A percentile compares a stretch with the other conserved stretches of the same genome.
Conservation (phyloP, 2,329 filamentous ascomycete species). For the Sporothrix inflata region DNA sequence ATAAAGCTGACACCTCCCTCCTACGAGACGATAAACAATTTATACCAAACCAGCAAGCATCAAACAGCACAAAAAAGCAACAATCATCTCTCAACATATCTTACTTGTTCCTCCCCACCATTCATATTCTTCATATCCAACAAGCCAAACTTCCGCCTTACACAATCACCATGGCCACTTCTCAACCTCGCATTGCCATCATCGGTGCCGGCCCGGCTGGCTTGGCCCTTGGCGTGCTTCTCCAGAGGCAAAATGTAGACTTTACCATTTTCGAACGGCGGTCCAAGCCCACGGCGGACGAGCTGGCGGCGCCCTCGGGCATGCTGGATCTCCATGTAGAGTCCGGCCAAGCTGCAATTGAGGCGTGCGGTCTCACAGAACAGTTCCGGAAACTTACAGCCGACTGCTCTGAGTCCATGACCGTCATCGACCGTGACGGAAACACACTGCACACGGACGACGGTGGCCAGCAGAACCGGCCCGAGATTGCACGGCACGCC, state of each 20-base stretch:
- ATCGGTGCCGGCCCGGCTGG: slow-evolving; percentile 52
- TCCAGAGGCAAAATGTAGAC: slow-evolving; percentile 45
- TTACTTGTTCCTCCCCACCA: neutral
- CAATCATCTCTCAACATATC: neutral
- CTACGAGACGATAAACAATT: neutral
- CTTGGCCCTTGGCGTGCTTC: slow-evolving; percentile 51
- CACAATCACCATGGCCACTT: neutral
- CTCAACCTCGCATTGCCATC: slow-evolving; percentile 45
- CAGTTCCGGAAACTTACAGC: neutral
- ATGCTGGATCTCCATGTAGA: slow-evolving; percentile 54
- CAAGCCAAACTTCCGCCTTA: neutral
- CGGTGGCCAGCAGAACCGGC: neutral
- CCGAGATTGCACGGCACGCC: slow-evolving; percentile 4
- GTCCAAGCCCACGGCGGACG: slow-evolving; percentile 36
- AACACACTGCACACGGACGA: neutral
- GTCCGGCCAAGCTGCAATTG: slow-evolving; percentile 50
- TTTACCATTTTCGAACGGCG: slow-evolving; percentile 45
- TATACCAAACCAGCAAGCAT: neutral
- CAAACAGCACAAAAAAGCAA: neutral
- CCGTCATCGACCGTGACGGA: neutral
- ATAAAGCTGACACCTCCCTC: neutral
- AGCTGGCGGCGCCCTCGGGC: slow-evolving; percentile 42
- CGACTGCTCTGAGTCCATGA: slow-evolving; percentile 1
- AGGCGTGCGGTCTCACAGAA: neutral
- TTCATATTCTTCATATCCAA: neutral